These are phyloP conservation scores for Raffaelea deltoideospora DNA, from an alignment of 2,329 filamentous ascomycete genomes.

Conservation along the genomic window DNA sequence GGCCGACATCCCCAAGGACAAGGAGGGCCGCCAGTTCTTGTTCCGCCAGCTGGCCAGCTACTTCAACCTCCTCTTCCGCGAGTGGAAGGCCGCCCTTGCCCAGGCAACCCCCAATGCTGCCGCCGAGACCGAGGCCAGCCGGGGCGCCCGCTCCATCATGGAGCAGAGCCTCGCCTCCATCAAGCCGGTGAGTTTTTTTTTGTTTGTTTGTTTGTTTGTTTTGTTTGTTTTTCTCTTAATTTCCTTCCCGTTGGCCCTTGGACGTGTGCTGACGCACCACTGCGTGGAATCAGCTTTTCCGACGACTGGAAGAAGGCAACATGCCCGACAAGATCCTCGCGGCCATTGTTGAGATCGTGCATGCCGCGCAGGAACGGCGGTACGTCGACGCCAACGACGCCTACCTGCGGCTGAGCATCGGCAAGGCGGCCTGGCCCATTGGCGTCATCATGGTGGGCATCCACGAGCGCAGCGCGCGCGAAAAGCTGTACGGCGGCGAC, in stretches of 20 bases:
- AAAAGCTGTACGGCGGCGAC: conserved; percentile 81
- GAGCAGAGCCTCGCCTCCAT: conserved; percentile 76
- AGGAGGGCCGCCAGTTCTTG: conserved; percentile 52
- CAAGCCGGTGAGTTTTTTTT: conserved; percentile 41
- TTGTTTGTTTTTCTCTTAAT: background rate
- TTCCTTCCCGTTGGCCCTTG: background rate
- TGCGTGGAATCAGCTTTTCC: conserved; percentile 45
- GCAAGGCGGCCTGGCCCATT: conserved; percentile 96
- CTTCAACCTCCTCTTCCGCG: conserved; percentile 86
- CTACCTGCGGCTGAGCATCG: conserved; percentile 83
- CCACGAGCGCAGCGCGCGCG: conserved; percentile 86
- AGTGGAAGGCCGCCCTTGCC: conserved; percentile 69
- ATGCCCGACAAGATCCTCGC: conserved; percentile 65
- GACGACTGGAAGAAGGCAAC: conserved; percentile 69
- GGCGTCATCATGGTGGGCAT: conserved; percentile 99
- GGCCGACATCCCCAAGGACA: conserved; percentile 35
- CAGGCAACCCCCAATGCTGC: conserved; percentile 3
- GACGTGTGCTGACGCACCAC: background rate
- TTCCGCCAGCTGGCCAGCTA: conserved; percentile 85
- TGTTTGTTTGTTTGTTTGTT: background rate
- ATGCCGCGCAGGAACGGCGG: conserved; percentile 73
- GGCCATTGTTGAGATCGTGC: conserved; percentile 81
- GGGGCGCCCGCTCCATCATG: conserved; percentile 72
- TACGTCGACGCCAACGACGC: conserved; percentile 97
- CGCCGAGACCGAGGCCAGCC: conserved; percentile 64